These are phyloP conservation scores for Rhodosporidiobolus odoratus DNA, from an alignment of 768 basidiomycete species.

Conservation along the genomic window DNA sequence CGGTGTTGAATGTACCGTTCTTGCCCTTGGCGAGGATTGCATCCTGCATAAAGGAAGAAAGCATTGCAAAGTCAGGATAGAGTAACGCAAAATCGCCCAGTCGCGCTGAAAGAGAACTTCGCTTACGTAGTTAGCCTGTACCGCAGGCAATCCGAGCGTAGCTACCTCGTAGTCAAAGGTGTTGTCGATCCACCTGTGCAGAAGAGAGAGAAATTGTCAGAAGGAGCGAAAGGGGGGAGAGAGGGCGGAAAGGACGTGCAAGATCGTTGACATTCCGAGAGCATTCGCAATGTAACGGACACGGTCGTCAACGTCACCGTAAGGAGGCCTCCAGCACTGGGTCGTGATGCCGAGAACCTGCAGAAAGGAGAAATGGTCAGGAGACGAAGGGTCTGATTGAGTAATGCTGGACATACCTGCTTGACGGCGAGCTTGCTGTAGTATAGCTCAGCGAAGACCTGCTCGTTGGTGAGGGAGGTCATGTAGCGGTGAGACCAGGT, in stretches of 20 bases:
- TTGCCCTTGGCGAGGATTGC: conserved; percentile 35
- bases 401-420: conserved; percentile 35
- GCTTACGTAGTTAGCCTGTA: conserved; percentile 44
- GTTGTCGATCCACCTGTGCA: neutral
- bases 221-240: neutral
- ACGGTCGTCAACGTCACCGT: conserved; percentile 42
- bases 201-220: too few relatives aligned
- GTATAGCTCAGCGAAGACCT: conserved; percentile 48
- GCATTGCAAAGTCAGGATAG: neutral
- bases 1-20: conserved; percentile 42
- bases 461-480: conserved; percentile 49
- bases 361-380: too few relatives aligned
- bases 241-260: neutral
- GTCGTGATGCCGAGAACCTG: conserved; percentile 33
- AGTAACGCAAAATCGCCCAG: too few relatives aligned
- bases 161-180: conserved; percentile 29
- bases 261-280: conserved; percentile 37
- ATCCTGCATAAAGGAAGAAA: neutral
- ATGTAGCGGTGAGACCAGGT: conserved; percentile 42
- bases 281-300: conserved; percentile 40
- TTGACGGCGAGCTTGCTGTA: conserved; percentile 32
- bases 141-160: conserved; percentile 8
- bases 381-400: too few relatives aligned
- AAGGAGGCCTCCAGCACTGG: conserved; percentile 38
- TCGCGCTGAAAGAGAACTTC: neutral